Evolutionary conservation across 495 filamentous ascomycete species (phyloP).

Genomic region (Cercophora sp.): DNA sequence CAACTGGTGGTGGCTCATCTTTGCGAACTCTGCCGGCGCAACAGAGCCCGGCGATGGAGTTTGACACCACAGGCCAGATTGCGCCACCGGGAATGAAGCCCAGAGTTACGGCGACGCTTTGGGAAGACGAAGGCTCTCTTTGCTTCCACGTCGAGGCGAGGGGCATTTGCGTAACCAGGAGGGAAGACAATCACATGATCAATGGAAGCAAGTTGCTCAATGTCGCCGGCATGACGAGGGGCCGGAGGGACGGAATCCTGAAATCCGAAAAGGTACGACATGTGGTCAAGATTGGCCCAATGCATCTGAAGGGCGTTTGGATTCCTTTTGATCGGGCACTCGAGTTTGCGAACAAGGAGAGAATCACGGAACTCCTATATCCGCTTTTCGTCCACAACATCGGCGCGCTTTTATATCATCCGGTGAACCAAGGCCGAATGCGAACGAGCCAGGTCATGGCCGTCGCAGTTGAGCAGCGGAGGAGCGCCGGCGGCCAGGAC

Average conservation of each 20-base stretch:
- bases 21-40: too few species aligned
- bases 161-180: constrained; percentile 89
- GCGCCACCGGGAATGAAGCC: constrained; percentile 95
- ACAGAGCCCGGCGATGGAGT: too few species aligned
- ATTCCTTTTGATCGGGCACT: constrained; percentile 95
- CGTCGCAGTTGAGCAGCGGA: constrained; percentile 63
- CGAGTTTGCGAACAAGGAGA: constrained; percentile 98
- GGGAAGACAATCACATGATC: constrained; percentile 99
- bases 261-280: constrained; percentile 97
- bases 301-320: constrained; percentile 99
- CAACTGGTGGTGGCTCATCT: too few species aligned
- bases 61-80: constrained; percentile 87
- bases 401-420: constrained; percentile 88
- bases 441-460: constrained; percentile 84
- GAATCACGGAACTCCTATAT: constrained; percentile 93
- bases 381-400: constrained; percentile 98
- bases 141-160: constrained; percentile 98
- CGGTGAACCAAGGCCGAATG: constrained; percentile 76
- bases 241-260: constrained; percentile 90
- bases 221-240: constrained; percentile 96
- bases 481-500: constrained; percentile 64
- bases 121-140: constrained; percentile 96
- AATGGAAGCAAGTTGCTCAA: constrained; percentile 97
- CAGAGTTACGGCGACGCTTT: constrained; percentile 90
- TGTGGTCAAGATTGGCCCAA: constrained; percentile 97